Evolutionary conservation across 2,329 filamentous ascomycete genomes (phyloP).

Genomic region (Fusarium penzigii): DNA sequence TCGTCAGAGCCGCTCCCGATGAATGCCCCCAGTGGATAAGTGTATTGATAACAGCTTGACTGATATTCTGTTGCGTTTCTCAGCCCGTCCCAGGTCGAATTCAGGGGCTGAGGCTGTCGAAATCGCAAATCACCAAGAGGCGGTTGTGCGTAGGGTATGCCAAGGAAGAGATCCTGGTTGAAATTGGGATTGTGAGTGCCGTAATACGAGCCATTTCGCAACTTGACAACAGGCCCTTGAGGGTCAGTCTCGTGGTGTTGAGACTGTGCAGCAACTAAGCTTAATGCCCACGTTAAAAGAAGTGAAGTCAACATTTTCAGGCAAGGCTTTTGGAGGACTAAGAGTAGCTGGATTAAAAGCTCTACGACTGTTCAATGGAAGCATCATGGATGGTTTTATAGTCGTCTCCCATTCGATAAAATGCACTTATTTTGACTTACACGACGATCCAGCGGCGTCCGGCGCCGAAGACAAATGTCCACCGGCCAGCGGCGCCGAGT

Average conservation of each 20-base stretch:
- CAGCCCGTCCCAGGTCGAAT: conserved; percentile 10
- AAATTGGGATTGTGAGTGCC: conserved; percentile 5
- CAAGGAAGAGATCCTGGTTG: conserved; percentile 18
- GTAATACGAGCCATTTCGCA: conserved; percentile 18
- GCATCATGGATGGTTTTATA: not conserved
- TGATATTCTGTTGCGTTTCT: conserved; percentile 17
- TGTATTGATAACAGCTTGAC: conserved; percentile 15
- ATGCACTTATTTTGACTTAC: not conserved
- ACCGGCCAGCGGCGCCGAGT: not conserved
- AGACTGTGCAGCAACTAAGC: not conserved
- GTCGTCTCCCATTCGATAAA: not conserved
- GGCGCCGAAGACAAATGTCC: not conserved
- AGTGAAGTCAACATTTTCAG: conserved; percentile 5
- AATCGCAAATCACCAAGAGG: conserved; percentile 17
- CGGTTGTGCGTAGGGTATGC: conserved; percentile 17
- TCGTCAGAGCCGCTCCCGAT: conserved; percentile 13
- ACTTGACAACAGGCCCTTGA: conserved; percentile 2
- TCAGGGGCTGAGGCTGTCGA: conserved; percentile 10
- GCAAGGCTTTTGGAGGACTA: not conserved
- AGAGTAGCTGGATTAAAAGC: not conserved
- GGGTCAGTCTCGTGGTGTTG: not conserved
- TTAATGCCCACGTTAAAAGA: not conserved
- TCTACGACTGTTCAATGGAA: not conserved
- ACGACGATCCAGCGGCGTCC: not conserved
- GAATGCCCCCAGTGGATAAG: conserved; percentile 6